phyloP scores from a whole-genome alignment of 2,329 filamentous ascomycete species.

The Fusarium azukiicola region DNA sequence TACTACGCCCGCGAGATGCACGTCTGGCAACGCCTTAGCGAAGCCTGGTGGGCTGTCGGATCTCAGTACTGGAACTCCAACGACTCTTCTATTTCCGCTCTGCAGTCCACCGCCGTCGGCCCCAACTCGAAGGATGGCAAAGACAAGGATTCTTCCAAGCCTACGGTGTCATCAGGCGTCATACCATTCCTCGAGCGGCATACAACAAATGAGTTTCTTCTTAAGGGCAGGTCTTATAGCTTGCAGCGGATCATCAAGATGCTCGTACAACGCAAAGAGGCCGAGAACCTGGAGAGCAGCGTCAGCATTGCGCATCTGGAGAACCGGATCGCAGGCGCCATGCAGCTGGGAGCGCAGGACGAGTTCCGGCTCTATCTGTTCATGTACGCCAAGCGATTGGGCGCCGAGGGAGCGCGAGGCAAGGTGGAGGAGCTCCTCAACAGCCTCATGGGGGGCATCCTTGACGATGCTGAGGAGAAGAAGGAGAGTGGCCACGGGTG shows the following conservation, averaged over 20 bases:
- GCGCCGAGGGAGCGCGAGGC: constrained; percentile 90
- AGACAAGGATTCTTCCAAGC: constrained; percentile 70
- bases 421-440: constrained; percentile 97
- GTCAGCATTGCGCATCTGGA: constrained; percentile 97
- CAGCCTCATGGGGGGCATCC: constrained; percentile 87
- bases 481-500: constrained; percentile 74
- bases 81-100: constrained; percentile 91
- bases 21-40: constrained; percentile 96
- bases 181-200: constrained; percentile 96
- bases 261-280: constrained; percentile 92
- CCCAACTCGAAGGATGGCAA: constrained; percentile 72
- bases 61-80: constrained; percentile 99
- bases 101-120: constrained; percentile 86
- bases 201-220: constrained; percentile 94
- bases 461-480: constrained; percentile 74
- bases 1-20: constrained; percentile 93
- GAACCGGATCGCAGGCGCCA: constrained; percentile 93
- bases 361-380: constrained; percentile 97
- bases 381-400: constrained; percentile 98
- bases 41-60: constrained; percentile 98
- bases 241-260: constrained; percentile 95
- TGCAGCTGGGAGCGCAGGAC: constrained; percentile 91
- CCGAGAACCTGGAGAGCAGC: constrained; percentile 93
- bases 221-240: constrained; percentile 95
- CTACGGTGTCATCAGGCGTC: constrained; percentile 90